These are phyloP conservation scores for Aegilops speltoides DNA, from an alignment of 176 grass and related monocot species.

Conservation along the genomic window DNA sequence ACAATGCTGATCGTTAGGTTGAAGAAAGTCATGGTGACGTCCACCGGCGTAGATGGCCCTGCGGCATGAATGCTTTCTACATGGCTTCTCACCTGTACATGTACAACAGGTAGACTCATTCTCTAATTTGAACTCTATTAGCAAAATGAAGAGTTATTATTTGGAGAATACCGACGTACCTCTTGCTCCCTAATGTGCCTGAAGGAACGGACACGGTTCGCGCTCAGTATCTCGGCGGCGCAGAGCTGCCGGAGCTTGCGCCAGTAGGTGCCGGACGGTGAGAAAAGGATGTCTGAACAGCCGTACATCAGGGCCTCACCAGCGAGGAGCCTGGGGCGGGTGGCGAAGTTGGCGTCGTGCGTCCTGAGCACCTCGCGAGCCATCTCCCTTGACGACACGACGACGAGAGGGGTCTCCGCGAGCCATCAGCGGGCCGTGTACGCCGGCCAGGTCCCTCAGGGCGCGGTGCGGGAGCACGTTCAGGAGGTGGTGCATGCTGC, in stretches of 20 bases:
- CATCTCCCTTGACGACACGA: neutral
- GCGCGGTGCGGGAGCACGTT: neutral
- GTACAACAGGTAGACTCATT: neutral
- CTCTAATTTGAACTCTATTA: neutral
- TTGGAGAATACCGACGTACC: neutral
- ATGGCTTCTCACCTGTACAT: neutral
- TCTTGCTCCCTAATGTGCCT: neutral
- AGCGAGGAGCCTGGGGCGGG: neutral
- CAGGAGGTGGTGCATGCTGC: neutral
- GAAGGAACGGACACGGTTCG: neutral
- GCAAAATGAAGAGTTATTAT: no score
- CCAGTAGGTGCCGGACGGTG: constrained; percentile 32
- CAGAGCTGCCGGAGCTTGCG: constrained; percentile 54
- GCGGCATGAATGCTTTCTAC: neutral
- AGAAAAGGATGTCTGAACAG: neutral
- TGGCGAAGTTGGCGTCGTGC: constrained; percentile 2
- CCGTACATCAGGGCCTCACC: neutral
- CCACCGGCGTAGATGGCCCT: neutral
- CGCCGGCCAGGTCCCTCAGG: neutral
- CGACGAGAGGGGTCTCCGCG: neutral
- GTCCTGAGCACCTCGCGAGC: neutral
- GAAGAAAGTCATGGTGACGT: neutral
- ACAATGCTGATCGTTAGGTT: neutral
- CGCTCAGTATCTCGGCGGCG: constrained; percentile 36
- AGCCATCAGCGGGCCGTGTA: neutral